Base-by-base conservation (phyloP, 176 grass and related monocot species). In the Oryza australiensis region DNA sequence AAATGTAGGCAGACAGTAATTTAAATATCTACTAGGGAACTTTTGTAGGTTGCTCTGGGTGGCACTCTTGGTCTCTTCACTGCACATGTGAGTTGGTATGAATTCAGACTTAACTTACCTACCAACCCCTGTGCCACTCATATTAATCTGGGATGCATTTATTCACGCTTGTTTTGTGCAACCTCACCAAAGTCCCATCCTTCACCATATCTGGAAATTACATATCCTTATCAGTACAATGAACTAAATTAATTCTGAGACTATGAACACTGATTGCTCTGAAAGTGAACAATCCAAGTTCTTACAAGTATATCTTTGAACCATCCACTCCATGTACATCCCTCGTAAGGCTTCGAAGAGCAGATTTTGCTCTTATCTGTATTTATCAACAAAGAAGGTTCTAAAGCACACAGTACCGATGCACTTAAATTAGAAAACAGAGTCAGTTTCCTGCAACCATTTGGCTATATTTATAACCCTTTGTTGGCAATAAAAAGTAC, bases 131-230 rank as follows among this genome's bases (percentile, higher is more conserved):
- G 92, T 94, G 65, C 92, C 94, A 29, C 80, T 80, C 42, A 97
- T 92, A 70, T 97, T 97, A 86, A 97, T 81, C 83, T 97, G 94
- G 63, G 92, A 94, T 55, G 86, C 94, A 89, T 97, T 97, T 80
- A 94, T 94, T 71, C 94, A 87, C 89, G 90, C 70, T 90, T 83
- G 80, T 97, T 94, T 64, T 80, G 71, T 66, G 81, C 92, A 72
- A 97, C 92, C 80, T 97, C 94, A 87, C 92, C 94, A 57, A 97
- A 97, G 79, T 94, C 86, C 94, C 92, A 97, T 81, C 92, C 94
- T 92, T 97, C 94, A 69, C 94, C 94, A 87, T 97, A 97, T 83
- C 94, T 97, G 40, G 34, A 18, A 32, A 71, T 71, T 64, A 3
- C 5, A 79, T 82, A 12, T 55, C 64, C 64, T 74, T 33, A 79